Percentiles rank a stretch among this genome's conserved stretches.
Conservation (phyloP, 352 stramenopile genomes). For the Aphanomyces cochlioides region DNA sequence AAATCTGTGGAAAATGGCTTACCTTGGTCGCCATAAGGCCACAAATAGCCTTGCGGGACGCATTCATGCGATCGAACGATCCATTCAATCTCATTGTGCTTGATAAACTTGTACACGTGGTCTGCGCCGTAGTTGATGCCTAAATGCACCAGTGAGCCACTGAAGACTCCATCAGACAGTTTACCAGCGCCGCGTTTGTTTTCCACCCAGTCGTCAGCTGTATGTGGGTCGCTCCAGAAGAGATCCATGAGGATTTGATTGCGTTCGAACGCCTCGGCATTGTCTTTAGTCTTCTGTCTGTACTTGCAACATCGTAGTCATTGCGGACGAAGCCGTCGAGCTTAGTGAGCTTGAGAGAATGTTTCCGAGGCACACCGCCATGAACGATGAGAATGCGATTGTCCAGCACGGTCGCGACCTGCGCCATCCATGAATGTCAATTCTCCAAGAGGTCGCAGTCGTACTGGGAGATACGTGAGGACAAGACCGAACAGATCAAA, state of each 20-base stretch:
- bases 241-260: slow-evolving; percentile 79
- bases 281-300: slow-evolving; percentile 57
- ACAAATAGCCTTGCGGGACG: slow-evolving; percentile 73
- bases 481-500: slow-evolving; percentile 81
- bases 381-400: slow-evolving; percentile 70
- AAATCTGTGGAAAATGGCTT: not conserved
- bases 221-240: slow-evolving; percentile 77
- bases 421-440: not conserved
- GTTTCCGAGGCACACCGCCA: slow-evolving; percentile 69
- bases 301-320: slow-evolving; percentile 65
- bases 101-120: slow-evolving; percentile 83
- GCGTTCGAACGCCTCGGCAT: slow-evolving; percentile 34
- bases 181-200: slow-evolving; percentile 69
- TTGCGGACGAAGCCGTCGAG: slow-evolving; percentile 56
- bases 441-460: not conserved
- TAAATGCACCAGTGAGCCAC: slow-evolving; percentile 8
- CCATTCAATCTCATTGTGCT: slow-evolving; percentile 73
- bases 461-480: slow-evolving; percentile 60
- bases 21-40: slow-evolving; percentile 70
- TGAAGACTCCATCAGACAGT: not conserved
- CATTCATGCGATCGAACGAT: slow-evolving; percentile 85
- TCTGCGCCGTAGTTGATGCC: slow-evolving; percentile 70
- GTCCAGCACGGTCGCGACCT: slow-evolving; percentile 69
- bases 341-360: slow-evolving; percentile 45
- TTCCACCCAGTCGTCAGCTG: slow-evolving; percentile 60